A percentile compares a stretch with the other conserved stretches of the same genome.
Conservation (phyloP, 495 filamentous ascomycete species). For the Xylaria telfairii region DNA sequence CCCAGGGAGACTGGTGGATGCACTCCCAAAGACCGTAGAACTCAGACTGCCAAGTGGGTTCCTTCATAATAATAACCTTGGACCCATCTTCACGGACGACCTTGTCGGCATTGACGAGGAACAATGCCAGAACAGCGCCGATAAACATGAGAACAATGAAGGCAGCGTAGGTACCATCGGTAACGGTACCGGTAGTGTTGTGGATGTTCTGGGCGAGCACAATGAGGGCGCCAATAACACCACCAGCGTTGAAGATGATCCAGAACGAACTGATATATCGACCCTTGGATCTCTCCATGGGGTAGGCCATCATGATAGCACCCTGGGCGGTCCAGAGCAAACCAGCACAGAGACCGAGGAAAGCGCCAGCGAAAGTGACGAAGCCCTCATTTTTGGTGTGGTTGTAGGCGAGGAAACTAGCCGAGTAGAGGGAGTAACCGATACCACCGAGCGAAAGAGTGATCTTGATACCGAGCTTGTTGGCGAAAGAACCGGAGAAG, state of each 20-base stretch:
- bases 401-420: conserved; percentile 80
- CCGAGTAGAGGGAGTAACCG: conserved; percentile 85
- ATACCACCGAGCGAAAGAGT: conserved; percentile 82
- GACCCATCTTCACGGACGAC: conserved; percentile 83
- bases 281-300: conserved; percentile 80
- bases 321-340: conserved; percentile 92
- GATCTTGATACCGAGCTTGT: conserved; percentile 73
- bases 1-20: conserved; percentile 72
- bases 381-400: conserved; percentile 78
- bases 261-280: conserved; percentile 91
- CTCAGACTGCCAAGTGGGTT: conserved; percentile 82
- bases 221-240: conserved; percentile 86
- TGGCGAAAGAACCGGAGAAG: conserved; percentile 81
- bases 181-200: conserved; percentile 64
- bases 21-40: conserved; percentile 79
- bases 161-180: conserved; percentile 86
- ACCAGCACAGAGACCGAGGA: conserved; percentile 81
- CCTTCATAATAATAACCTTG: conserved; percentile 82
- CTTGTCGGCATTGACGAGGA: conserved; percentile 76
- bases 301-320: conserved; percentile 95
- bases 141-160: conserved; percentile 84
- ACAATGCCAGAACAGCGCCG: conserved; percentile 74
- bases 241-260: conserved; percentile 94
- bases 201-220: conserved; percentile 83
- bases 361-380: conserved; percentile 76